Base-by-base conservation (phyloP, 2,329 filamentous ascomycete genomes). In the Diaporthe eres region DNA sequence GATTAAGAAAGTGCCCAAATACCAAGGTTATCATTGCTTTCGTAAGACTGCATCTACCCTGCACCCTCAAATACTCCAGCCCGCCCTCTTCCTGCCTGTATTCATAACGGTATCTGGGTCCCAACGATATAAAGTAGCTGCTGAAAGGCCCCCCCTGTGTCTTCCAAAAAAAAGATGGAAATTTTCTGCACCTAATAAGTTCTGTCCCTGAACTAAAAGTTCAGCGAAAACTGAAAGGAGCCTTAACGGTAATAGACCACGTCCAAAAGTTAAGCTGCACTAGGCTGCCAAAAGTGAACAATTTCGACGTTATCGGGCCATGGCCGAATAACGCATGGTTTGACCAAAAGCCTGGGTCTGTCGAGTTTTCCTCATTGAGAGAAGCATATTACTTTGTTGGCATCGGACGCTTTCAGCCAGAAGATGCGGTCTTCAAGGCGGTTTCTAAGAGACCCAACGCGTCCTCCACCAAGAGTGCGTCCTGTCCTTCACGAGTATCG, bases 401-500 rank as follows among this genome's bases (percentile, higher is more conserved):
- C 49, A 51, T 22, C 13, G 10, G 25, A 42, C n/a, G 17, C n/a
- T 31, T n/a, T 57, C 47, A 73, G 8, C 4, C 37, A 17, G 57
- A 37, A 13, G 47, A 60, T n/a, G 25, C 44, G 22, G n/a, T 61
- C 28, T 28, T 2, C 17, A 75, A 28, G 9, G 75, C 58, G 2
- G 10, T 31, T 22, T 75, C 15, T 28, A 77, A 55, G 60, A 77
- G 42, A 47, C 7, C 42, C 25, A 25, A 9, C 12, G 68, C 71
- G 47, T 77, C 68, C 68, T 75, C 55, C 53, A 77, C 68, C 13
- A 72, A 25, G 55, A 75, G 10, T 6, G 28, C 28, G 15, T 72
- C 71, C 47, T 57, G 63, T 25, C 31, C 42, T 34, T 28, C 7
- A 25, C 39, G 37, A 25, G 58, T 4, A 2, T 68, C 57, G 28